These are phyloP conservation scores for Simplicillium aogashimaense DNA, from an alignment of 2,329 filamentous ascomycete genomes.

Conservation along the genomic window DNA sequence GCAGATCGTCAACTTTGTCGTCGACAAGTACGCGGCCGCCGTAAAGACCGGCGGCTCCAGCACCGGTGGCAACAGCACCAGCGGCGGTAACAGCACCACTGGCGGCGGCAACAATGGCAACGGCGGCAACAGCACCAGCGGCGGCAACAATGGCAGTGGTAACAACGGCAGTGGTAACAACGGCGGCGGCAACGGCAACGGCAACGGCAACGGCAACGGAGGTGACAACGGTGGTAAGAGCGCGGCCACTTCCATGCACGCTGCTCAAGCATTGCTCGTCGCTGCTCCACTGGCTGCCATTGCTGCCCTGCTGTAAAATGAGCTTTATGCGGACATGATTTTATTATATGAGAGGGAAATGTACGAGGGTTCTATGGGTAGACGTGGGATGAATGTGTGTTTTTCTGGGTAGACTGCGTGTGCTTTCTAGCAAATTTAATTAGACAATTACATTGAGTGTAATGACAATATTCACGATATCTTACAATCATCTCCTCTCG, in stretches of 20 bases:
- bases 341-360: too few relatives aligned
- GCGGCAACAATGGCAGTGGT: background rate
- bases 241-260: background rate
- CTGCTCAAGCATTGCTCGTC: background rate
- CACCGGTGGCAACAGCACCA: slow-evolving; percentile 3
- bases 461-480: too few relatives aligned
- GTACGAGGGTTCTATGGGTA: too few relatives aligned
- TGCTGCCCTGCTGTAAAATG: slow-evolving; percentile 3
- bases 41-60: slow-evolving; percentile 3
- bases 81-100: slow-evolving; percentile 3
- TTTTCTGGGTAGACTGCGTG: too few relatives aligned
- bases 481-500: too few relatives aligned
- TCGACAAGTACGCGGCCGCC: slow-evolving; percentile 17
- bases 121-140: background rate
- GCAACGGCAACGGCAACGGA: background rate
- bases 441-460: too few relatives aligned
- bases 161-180: background rate
- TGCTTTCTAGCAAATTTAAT: too few relatives aligned
- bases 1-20: slow-evolving; percentile 23
- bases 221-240: background rate
- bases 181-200: background rate
- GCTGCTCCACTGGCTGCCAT: slow-evolving; percentile 2
- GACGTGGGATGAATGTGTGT: too few relatives aligned
- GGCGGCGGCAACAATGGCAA: background rate
- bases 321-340: too few relatives aligned